Conservation (phyloP, 495 filamentous ascomycete species). For the Mytilinidion resinicola region DNA sequence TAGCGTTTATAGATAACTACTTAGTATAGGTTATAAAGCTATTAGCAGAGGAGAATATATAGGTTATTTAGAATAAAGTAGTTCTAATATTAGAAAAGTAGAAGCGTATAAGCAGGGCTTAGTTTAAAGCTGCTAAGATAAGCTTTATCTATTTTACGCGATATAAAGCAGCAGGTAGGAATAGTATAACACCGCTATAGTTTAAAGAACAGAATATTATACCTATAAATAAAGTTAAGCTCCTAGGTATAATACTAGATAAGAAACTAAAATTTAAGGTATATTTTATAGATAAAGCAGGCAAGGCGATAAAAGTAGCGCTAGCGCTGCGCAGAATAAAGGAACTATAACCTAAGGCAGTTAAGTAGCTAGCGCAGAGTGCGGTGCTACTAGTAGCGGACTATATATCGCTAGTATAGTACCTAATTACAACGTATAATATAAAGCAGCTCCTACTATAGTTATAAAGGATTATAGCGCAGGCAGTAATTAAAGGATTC, state of each 20-base stretch:
- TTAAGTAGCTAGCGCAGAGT: constrained; percentile 14
- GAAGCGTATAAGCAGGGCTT: constrained; percentile 22
- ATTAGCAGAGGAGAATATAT: too few species aligned
- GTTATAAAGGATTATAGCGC: too few species aligned
- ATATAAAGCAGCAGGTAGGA: constrained; percentile 5
- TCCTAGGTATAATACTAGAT: constrained; percentile 25
- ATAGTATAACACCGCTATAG: constrained; percentile 3
- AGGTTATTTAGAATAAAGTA: too few species aligned
- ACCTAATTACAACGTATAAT: constrained; percentile 9
- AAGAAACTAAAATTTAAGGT: constrained; percentile 16
- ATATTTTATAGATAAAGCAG: too few species aligned
- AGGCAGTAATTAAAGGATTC: too few species aligned
- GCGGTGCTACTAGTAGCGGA: constrained; percentile 12
- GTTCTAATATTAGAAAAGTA: constrained; percentile 24
- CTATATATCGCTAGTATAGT: constrained; percentile 11
- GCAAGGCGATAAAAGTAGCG: too few species aligned
- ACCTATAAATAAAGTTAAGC: constrained; percentile 20
- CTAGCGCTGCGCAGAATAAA: too few species aligned
- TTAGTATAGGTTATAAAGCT: too few species aligned
- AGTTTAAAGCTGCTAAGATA: constrained; percentile 20
- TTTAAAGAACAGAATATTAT: constrained; percentile 16
- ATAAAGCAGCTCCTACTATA: constrained; percentile 8
- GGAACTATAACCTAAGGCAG: too few species aligned
- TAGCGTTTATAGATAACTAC: too few species aligned
- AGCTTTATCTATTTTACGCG: constrained; percentile 26